Base-by-base conservation (phyloP, 768 basidiomycete genomes). In the Heimioporus sp. region DNA sequence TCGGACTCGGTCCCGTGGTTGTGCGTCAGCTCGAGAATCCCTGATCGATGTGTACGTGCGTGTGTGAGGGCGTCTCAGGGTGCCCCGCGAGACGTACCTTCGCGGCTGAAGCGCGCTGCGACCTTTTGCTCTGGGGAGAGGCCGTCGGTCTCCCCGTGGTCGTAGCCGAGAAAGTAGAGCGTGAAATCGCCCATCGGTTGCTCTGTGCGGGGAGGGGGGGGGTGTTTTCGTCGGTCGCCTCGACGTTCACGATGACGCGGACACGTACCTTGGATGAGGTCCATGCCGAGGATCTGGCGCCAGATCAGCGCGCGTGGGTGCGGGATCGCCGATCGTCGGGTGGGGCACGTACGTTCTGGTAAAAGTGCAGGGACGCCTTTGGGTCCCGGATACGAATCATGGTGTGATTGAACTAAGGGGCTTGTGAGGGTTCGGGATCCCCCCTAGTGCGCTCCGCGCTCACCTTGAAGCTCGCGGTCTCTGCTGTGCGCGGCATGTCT, bases 351-450 rank as follows among this genome's bases (percentile, higher is more conserved):
- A 83, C 87, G 38, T 90, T 80, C 50, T 79, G 77, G 73, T 96
- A 96, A 71, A 93, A 98, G 19, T 77, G 73, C 54, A 96, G 65
- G 16, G 92, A 94, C 41, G 72, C 76, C 58, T 92, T 83, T 9
- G 92, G 87, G 66, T 96, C 92, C 75, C 86, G 94, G 66, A 96
- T 78, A 60, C 93, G 81, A 61, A 94, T 68, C 92, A 92, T 92
- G 17, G 87, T 90, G 69, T 93, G 90, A 65, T 92, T 90, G 72
- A 88, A 84, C 86, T 89, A 54, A 38, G 32, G 21, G 36, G 37
- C 19, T 9, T 15, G 24, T 16, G 16, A 35, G 35, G 2, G 35
- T 35, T 28, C 24, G 24, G 24, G 24, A 28, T 6, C 24, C 24
- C 24, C 24, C 24, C 7, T 7, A 7, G 24, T 28, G 24, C 24